Percentiles rank a stretch among this genome's conserved stretches.
phyloP scores from a whole-genome alignment of 352 stramenopile species.

The Phytophthora kernoviae region DNA sequence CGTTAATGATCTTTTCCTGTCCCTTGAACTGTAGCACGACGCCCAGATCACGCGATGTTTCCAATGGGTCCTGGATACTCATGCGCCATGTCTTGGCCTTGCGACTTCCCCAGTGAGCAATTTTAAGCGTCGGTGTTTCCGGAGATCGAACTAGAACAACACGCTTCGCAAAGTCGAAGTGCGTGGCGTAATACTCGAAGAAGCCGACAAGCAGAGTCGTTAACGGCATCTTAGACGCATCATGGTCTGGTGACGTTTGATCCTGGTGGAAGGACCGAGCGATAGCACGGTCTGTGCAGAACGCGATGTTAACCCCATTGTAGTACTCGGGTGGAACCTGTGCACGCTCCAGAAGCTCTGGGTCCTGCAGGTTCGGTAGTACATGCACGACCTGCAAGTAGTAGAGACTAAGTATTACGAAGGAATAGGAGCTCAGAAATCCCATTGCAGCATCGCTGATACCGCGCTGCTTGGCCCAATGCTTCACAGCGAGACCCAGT shows the following conservation, averaged over 20 bases:
- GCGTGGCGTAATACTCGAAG: slow-evolving; percentile 96
- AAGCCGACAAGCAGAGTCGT: slow-evolving; percentile 93
- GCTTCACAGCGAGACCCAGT: slow-evolving; percentile 96
- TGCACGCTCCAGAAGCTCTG: slow-evolving; percentile 46
- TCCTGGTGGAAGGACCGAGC: slow-evolving; percentile 48
- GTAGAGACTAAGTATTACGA: slow-evolving; percentile 97
- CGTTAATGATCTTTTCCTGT: slow-evolving; percentile 65
- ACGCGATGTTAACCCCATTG: slow-evolving; percentile 76
- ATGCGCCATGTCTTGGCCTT: slow-evolving; percentile 81
- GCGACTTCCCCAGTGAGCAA: slow-evolving; percentile 41
- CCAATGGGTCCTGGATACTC: slow-evolving; percentile 87
- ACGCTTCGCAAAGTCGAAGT: slow-evolving; percentile 95
- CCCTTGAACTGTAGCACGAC: slow-evolving; percentile 73
- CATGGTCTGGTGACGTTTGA: slow-evolving; percentile 1
- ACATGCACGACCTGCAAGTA: slow-evolving; percentile 94
- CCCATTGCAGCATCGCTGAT: slow-evolving; percentile 97
- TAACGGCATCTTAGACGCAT: slow-evolving; percentile 34
- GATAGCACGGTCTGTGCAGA: slow-evolving; percentile 53
- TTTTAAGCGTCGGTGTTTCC: slow-evolving; percentile 42
- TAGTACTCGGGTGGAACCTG: slow-evolving; percentile 38
- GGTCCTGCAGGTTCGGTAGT: slow-evolving; percentile 95
- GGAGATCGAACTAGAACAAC: slow-evolving; percentile 92
- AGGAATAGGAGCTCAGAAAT: slow-evolving; percentile 98
- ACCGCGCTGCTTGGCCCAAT: slow-evolving; percentile 96
- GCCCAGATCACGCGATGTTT: slow-evolving; percentile 78